A percentile compares a stretch with the other conserved stretches of the same genome.
Conservation (phyloP, 2,329 filamentous ascomycete species). For the Aspergillus sp. region DNA sequence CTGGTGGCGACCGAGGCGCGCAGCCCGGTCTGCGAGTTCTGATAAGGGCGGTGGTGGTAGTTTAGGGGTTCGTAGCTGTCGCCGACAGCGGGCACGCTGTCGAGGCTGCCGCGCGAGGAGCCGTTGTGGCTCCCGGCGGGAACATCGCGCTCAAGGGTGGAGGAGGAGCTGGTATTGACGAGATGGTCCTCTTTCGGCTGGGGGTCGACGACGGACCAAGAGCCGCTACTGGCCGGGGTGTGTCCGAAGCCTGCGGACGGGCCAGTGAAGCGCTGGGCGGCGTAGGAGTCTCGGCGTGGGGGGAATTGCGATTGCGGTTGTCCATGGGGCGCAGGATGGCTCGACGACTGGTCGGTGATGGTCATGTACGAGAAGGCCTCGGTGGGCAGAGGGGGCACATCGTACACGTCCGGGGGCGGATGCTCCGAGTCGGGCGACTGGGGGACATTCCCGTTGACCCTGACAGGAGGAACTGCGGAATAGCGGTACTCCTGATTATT, state of each 20-base stretch:
- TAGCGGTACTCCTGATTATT: slow-evolving; percentile 26
- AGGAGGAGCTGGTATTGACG: slow-evolving; percentile 17
- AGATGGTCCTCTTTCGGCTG: slow-evolving; percentile 22
- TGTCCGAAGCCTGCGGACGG: slow-evolving; percentile 20
- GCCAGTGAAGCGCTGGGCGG: slow-evolving; percentile 14
- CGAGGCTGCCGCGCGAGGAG: slow-evolving; percentile 36
- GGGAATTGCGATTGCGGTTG: slow-evolving; percentile 16
- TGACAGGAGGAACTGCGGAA: slow-evolving; percentile 33
- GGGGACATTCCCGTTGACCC: slow-evolving; percentile 26
- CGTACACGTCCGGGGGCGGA: slow-evolving; percentile 20
- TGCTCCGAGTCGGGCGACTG: slow-evolving; percentile 28
- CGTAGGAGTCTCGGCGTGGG: slow-evolving; percentile 23
- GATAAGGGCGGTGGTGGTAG: slow-evolving; percentile 51
- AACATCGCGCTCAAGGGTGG: slow-evolving; percentile 25
- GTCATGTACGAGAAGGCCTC: slow-evolving; percentile 26
- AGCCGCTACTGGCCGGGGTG: slow-evolving; percentile 32
- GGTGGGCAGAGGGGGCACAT: slow-evolving; percentile 21
- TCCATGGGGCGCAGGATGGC: slow-evolving; percentile 9
- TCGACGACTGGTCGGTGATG: slow-evolving; percentile 20
- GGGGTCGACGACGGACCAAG: slow-evolving; percentile 33
- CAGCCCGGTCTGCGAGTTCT: slow-evolving; percentile 28
- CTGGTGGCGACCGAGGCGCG: slow-evolving; percentile 29
- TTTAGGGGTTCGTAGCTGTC: slow-evolving; percentile 48
- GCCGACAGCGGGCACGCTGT: slow-evolving; percentile 30
- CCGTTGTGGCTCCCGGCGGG: slow-evolving; percentile 23